Evolutionary conservation across 495 filamentous ascomycete genomes (phyloP).

Genomic region (Penicillium macrosclerotiorum): DNA sequence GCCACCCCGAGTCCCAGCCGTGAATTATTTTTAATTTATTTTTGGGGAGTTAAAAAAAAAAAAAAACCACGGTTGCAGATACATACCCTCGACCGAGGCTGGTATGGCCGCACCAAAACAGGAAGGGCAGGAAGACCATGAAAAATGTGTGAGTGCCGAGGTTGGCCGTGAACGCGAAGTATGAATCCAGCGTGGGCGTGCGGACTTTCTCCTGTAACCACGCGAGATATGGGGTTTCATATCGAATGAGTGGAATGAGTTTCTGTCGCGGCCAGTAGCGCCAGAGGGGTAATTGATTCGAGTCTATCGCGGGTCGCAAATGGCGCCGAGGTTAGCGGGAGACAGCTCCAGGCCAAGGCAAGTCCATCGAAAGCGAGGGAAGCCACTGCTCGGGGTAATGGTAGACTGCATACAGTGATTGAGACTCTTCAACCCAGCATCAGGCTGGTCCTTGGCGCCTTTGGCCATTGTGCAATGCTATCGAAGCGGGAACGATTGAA

Average conservation of each 20-base stretch:
- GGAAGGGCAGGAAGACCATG: slow-evolving; percentile 87
- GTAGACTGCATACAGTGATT: slow-evolving; percentile 66
- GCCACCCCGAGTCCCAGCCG: too few relatives aligned
- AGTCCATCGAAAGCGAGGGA: background rate
- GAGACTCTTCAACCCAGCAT: slow-evolving; percentile 70
- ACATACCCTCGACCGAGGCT: slow-evolving; percentile 78
- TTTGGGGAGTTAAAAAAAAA: too few relatives aligned
- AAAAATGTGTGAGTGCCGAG: slow-evolving; percentile 98
- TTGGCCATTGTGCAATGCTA: slow-evolving; percentile 36
- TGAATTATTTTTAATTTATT: too few relatives aligned
- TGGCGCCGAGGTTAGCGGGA: slow-evolving; percentile 6
- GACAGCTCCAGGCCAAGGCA: background rate
- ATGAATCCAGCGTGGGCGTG: slow-evolving; percentile 82
- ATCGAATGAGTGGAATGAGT: slow-evolving; percentile 82
- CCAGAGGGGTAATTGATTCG: slow-evolving; percentile 80
- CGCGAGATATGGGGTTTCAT: slow-evolving; percentile 94
- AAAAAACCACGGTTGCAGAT: too few relatives aligned
- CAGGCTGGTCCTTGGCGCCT: slow-evolving; percentile 44
- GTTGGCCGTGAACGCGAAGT: slow-evolving; percentile 95
- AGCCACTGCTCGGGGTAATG: background rate
- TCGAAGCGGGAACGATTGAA: slow-evolving; percentile 20
- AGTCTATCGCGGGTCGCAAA: slow-evolving; percentile 55
- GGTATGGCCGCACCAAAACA: slow-evolving; percentile 92
- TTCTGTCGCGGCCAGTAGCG: slow-evolving; percentile 78
- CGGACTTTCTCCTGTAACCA: slow-evolving; percentile 74